A percentile compares a stretch with the other conserved stretches of the same genome.
These are phyloP conservation scores for Gymnopilus dilepis DNA, from an alignment of 768 basidiomycete species.

Conservation along the genomic window DNA sequence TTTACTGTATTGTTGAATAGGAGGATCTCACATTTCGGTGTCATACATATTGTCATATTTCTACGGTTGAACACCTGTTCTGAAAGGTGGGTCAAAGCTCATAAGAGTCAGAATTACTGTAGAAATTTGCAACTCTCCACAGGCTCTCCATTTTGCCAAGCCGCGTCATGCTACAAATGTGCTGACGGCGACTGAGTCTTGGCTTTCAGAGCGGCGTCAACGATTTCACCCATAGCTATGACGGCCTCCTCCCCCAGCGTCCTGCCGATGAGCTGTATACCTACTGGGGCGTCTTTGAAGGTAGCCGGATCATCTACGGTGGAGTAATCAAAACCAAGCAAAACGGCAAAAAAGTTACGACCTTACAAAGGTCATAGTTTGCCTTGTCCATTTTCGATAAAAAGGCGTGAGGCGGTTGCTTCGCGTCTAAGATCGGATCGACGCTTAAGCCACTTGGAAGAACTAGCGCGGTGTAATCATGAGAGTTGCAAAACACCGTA, in stretches of 20 bases:
- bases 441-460: slow-evolving; percentile 70
- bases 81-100: too few species aligned
- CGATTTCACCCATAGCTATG: slow-evolving; percentile 70
- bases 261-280: slow-evolving; percentile 69
- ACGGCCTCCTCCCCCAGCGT: slow-evolving; percentile 81
- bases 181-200: neutral
- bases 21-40: too few species aligned
- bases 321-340: neutral
- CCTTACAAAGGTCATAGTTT: slow-evolving; percentile 60
- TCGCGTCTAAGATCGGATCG: slow-evolving; percentile 56
- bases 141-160: too few species aligned
- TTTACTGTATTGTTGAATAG: too few species aligned
- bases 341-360: neutral
- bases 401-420: slow-evolving; percentile 51
- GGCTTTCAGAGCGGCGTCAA: slow-evolving; percentile 55
- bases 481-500: slow-evolving; percentile 67
- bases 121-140: too few species aligned
- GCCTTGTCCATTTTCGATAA: slow-evolving; percentile 50
- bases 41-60: too few species aligned
- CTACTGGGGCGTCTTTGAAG: slow-evolving; percentile 64
- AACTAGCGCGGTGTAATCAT: slow-evolving; percentile 67
- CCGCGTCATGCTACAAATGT: neutral
- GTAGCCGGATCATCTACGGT: slow-evolving; percentile 59
- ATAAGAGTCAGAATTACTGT: too few species aligned
- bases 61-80: too few species aligned